Evolutionary conservation across 139 green algal species (phyloP).

Genomic region (Penium margaritaceum): DNA sequence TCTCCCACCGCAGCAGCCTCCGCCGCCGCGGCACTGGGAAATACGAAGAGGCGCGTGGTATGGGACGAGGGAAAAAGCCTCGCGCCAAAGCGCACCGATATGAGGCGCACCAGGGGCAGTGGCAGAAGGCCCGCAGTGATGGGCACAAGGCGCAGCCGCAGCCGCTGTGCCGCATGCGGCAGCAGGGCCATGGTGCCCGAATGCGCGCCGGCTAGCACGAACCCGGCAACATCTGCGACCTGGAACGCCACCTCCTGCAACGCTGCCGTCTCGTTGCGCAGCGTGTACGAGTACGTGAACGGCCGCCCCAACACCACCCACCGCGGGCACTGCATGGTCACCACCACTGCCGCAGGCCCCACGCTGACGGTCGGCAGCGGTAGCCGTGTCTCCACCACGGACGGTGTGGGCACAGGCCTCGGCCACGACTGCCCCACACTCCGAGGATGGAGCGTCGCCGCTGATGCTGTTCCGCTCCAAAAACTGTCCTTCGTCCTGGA

Average conservation of each 20-base stretch:
- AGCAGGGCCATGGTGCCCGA: constrained; percentile 18
- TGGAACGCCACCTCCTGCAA: constrained; percentile 33
- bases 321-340: not conserved
- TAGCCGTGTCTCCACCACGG: too few relatives aligned
- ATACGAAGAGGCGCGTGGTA: constrained; percentile 30
- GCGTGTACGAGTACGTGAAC: constrained; percentile 8
- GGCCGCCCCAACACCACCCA: constrained; percentile 22
- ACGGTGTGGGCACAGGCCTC: too few relatives aligned
- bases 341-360: constrained; percentile 10
- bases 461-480: too few relatives aligned
- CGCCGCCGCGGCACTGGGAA: constrained; percentile 10
- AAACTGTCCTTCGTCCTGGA: too few relatives aligned
- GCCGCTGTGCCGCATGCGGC: not conserved
- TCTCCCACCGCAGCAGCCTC: not conserved
- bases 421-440: too few relatives aligned
- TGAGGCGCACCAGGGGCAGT: constrained; percentile 22
- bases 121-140: constrained; percentile 26
- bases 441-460: too few relatives aligned
- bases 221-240: constrained; percentile 18
- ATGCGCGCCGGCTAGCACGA: constrained; percentile 30
- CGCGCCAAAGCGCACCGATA: constrained; percentile 2
- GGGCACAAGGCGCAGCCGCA: constrained; percentile 19
- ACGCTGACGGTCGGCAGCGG: constrained; percentile 15
- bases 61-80: constrained; percentile 12
- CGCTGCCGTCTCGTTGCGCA: constrained; percentile 17